Evolutionary conservation across 768 basidiomycete species (phyloP).

Genomic region (Kwoniella dejecticola): DNA sequence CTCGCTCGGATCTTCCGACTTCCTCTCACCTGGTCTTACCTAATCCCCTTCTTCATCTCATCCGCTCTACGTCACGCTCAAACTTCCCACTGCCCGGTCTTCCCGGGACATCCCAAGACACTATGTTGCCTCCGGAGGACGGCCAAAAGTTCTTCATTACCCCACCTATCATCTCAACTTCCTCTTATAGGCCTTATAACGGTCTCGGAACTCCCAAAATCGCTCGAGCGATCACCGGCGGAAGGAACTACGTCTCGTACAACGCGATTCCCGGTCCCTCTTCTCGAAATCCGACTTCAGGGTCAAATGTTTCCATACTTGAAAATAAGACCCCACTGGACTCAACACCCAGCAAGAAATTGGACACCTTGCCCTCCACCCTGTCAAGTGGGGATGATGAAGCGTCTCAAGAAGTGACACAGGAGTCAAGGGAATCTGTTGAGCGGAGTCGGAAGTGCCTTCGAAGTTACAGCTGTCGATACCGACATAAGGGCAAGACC

Average conservation of each 20-base stretch:
- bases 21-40: background rate
- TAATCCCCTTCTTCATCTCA: background rate
- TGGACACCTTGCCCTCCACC: background rate
- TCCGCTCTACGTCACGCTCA: background rate
- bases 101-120: background rate
- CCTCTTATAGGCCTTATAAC: background rate
- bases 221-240: background rate
- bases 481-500: background rate
- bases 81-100: background rate
- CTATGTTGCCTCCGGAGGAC: background rate
- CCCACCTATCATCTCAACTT: constrained; percentile 6
- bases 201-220: background rate
- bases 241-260: background rate
- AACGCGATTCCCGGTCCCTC: background rate
- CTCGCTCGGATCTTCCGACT: background rate
- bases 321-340: background rate
- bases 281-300: background rate
- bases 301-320: background rate
- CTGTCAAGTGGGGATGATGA: background rate
- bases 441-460: background rate
- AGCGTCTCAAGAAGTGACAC: background rate
- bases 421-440: background rate
- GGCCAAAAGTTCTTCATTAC: background rate
- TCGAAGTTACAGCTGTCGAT: background rate
- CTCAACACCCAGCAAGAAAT: background rate